Base-by-base conservation (phyloP, 441 rosid species). In the Eruca vesicaria region DNA sequence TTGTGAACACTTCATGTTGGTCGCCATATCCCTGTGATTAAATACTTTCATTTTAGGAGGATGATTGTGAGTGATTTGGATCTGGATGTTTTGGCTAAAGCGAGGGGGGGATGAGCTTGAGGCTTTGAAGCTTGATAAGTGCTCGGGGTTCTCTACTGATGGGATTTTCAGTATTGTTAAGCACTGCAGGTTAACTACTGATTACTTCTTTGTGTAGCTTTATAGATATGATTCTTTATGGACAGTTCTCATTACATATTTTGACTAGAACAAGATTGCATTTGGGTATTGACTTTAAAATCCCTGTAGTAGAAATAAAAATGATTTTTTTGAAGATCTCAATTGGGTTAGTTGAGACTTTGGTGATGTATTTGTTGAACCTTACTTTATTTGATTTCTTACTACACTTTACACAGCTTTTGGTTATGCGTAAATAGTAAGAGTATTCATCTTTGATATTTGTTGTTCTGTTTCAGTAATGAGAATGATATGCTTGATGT, bases 131-230 rank as follows among this genome's bases (percentile, higher is more conserved):
- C 93, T 94, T 8, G 99, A 94, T 56, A 90, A 86, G 71, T 94
- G 99, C 78, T 89, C 88, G 5, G 97, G 97, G 0, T 89, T 94
- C 66, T 83, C 94, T 5, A 92, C 97, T 5, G 92, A 90, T 78
- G 98, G 98, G 0, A 89, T 94, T 62, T 75, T 82, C 32, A 91
- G 89, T 65, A 75, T 94, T 28, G 88, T 78, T 43, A 90, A 86
- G 45, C 74, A 16, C 14, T 94, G 99, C 97, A 87, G 90, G 99
- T 92, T 80, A 48, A n/a, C 20, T 32, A 45, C 53, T 43, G 4
- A n/a, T n/a, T n/a, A n/a, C n/a, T n/a, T n/a, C 48, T n/a, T 3
- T 43, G n/a, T 7, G 19, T 16, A 2, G 52, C 52, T 43, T 26
- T 45, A n/a, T 45, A 33, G 9, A n/a, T n/a, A n/a, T n/a, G n/a